Base-by-base conservation (phyloP, 768 basidiomycete genomes). In the Boletus tylopilopsis region DNA sequence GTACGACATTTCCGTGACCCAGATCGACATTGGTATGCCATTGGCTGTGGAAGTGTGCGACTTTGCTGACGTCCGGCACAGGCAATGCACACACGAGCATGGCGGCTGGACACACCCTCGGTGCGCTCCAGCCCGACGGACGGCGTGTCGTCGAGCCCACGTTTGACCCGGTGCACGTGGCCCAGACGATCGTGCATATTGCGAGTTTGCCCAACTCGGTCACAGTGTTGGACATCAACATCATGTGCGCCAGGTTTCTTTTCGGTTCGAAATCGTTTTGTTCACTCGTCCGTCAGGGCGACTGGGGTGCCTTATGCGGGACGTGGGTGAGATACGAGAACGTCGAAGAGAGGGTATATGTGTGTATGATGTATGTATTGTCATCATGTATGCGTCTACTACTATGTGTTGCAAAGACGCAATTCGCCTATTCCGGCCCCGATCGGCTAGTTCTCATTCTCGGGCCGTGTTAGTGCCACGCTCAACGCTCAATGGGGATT, bases 131-230 rank as follows among this genome's bases (percentile, higher is more conserved):
- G 62, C 77, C 89, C 0, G 78, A 92, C 60, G 90, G 90, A 4
- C 68, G 71, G 3, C 58, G 71, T 12, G 49, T 72, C 5, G 69
- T 71, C 2, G 90, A 92, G 64, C 76, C 82, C 0, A 78, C 77
- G 13, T 86, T 91, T 60, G 83, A 88, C 51, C 84, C 81, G 8
- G 61, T 78, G 50, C 80, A 92, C 59, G 88, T 93, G 35, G 89
- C 81, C 0, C 72, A 80, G 47, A 77, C 84, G 1, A 67, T 93
- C 32, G 84, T 87, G 8, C 81, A 88, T 60, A 77, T 91, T 43
- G 85, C 87, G 3, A 71, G 71, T 37, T 71, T 93, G 34, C 88
- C 88, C 0, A 73, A 75, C 13, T 78, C 81, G 42, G 84, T 87
- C 5, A 82, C 84, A 16, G 76, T 92, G 46, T 75, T 89, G 33